Conservation (phyloP, 495 filamentous ascomycete species). For the Penicillium mononematosum region DNA sequence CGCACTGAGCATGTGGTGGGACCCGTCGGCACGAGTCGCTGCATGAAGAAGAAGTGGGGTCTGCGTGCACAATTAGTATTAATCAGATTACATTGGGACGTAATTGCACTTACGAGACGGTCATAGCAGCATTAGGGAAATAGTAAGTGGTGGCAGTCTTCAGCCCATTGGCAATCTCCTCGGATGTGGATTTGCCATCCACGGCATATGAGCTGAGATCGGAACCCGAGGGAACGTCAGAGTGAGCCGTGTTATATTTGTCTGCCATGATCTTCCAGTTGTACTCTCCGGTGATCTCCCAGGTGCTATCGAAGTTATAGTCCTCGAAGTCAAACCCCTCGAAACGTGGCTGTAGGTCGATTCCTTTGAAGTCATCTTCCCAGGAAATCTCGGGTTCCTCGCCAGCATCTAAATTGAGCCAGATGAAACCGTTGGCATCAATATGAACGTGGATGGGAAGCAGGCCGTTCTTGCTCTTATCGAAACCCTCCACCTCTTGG, state of each 20-base stretch:
- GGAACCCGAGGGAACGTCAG: conserved; percentile 24
- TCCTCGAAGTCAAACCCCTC: conserved; percentile 44
- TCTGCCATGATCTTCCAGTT: conserved; percentile 55
- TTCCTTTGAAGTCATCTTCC: conserved; percentile 40
- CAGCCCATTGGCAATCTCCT: conserved; percentile 32
- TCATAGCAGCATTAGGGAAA: conserved; percentile 48
- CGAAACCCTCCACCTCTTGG: conserved; percentile 53
- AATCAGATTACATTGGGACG: background rate
- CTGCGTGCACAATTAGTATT: conserved; percentile 10
- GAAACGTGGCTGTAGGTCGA: conserved; percentile 39
- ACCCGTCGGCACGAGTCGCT: conserved; percentile 44
- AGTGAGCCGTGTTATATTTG: conserved; percentile 39
- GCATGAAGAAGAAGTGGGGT: conserved; percentile 48
- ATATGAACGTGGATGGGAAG: conserved; percentile 47
- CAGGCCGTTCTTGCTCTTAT: conserved; percentile 52
- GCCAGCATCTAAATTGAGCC: conserved; percentile 49
- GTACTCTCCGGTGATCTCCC: conserved; percentile 44
- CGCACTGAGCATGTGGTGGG: conserved; percentile 37
- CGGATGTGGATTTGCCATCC: conserved; percentile 32
- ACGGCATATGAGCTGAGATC: conserved; percentile 40
- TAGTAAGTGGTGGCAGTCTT: conserved; percentile 43
- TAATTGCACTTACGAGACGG: conserved; percentile 36
- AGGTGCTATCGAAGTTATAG: conserved; percentile 47
- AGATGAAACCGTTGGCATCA: conserved; percentile 49
- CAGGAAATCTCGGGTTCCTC: conserved; percentile 43